Conservation (phyloP, 768 basidiomycete species). For the Dacryopinax spathularia region DNA sequence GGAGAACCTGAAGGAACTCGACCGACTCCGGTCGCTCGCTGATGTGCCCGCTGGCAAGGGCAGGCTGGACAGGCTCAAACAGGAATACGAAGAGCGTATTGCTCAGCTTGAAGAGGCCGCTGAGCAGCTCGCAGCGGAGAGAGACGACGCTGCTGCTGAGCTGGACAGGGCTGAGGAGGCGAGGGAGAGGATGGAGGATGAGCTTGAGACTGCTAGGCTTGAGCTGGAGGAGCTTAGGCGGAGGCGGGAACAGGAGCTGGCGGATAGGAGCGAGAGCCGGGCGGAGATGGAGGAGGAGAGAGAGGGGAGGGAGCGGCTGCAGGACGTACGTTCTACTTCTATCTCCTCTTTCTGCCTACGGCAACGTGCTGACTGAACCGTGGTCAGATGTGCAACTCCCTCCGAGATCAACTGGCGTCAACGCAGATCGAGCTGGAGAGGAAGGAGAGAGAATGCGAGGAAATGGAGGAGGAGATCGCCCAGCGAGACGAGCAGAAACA, state of each 20-base stretch:
- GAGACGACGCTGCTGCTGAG: conserved; percentile 47
- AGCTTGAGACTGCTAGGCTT: conserved; percentile 46
- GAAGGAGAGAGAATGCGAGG: conserved; percentile 58
- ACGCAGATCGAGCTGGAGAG: conserved; percentile 70
- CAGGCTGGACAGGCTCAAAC: conserved; percentile 32
- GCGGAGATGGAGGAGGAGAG: conserved; percentile 54
- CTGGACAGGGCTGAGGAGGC: conserved; percentile 51
- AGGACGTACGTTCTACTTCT: conserved; percentile 20
- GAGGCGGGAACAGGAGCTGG: conserved; percentile 44
- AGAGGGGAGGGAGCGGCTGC: conserved; percentile 64
- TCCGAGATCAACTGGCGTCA: conserved; percentile 65
- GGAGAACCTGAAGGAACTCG: conserved; percentile 75
- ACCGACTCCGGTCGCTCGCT: conserved; percentile 48
- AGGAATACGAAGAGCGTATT: conserved; percentile 34
- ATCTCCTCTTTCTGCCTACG: not conserved
- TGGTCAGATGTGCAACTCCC: conserved; percentile 49
- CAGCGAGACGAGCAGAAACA: conserved; percentile 12
- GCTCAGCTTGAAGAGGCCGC: conserved; percentile 41
- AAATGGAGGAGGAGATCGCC: conserved; percentile 54
- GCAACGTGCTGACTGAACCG: too few species aligned
- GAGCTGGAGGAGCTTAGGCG: conserved; percentile 54
- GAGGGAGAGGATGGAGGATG: conserved; percentile 53
- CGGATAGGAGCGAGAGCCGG: conserved; percentile 61
- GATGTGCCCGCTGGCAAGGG: conserved; percentile 31
- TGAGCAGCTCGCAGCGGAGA: conserved; percentile 40